phyloP scores from a whole-genome alignment of 495 filamentous ascomycete species.

The Aspergillus sparsus region DNA sequence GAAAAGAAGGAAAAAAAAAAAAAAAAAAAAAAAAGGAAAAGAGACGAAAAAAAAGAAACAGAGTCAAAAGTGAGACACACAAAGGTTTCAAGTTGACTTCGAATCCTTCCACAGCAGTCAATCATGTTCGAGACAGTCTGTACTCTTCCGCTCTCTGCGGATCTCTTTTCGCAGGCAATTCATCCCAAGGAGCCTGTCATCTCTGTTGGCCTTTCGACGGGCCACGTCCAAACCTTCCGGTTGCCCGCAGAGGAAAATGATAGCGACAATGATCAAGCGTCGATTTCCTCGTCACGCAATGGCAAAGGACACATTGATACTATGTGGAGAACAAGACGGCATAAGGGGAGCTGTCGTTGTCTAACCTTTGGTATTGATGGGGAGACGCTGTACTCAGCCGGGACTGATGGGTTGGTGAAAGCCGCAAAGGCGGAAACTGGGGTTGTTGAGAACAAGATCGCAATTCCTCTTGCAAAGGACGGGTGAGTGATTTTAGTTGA shows the following conservation, averaged over 20 bases:
- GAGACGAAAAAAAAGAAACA: background rate
- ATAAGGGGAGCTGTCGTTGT: constrained; percentile 87
- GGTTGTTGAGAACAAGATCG: constrained; percentile 72
- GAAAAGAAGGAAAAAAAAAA: background rate
- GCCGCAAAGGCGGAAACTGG: constrained; percentile 79
- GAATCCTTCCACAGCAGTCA: constrained; percentile 1
- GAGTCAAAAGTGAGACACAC: background rate
- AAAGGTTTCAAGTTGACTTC: background rate
- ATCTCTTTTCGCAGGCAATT: constrained; percentile 85
- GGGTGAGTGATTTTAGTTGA: constrained; percentile 32
- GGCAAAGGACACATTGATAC: constrained; percentile 78
- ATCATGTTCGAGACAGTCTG: constrained; percentile 83
- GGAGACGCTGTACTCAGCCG: constrained; percentile 76
- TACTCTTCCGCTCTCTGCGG: constrained; percentile 80
- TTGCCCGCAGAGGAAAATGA: constrained; percentile 60
- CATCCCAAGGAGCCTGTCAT: constrained; percentile 82
- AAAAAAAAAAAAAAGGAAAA: background rate
- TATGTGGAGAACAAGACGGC: constrained; percentile 81
- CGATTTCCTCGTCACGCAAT: constrained; percentile 46
- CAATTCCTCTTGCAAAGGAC: constrained; percentile 44
- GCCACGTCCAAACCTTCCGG: constrained; percentile 84
- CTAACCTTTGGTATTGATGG: constrained; percentile 79
- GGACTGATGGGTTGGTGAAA: constrained; percentile 88
- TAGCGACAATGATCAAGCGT: constrained; percentile 50
- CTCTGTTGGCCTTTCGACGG: constrained; percentile 78